Evolutionary conservation across 495 filamentous ascomycete species (phyloP), one percentile per base, ranked within the genome.

Genomic region (Xylaria sp.): DNA sequence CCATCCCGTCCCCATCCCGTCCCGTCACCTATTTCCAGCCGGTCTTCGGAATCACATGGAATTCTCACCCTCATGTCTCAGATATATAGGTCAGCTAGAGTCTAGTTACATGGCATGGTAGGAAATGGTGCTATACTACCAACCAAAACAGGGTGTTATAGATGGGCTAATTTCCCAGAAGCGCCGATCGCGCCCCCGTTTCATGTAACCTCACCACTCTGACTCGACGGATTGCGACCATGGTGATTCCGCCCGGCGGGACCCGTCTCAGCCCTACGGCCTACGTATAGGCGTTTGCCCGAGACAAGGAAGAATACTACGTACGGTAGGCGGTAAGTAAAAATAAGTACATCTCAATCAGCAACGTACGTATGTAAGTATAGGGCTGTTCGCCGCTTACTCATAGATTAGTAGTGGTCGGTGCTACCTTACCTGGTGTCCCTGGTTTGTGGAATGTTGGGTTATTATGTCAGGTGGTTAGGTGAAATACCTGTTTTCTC

Each of bases 201-300:
- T 7, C 48, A 11, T 46, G 48, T 52, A 24, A 24, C 21, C 21
- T 26, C 2, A 52, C 21, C 9, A 46, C 0, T 5, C 1, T 46
- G 21, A 11, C 48, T 52, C 48, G 48, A 26, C 21, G 48, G 48
- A 52, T 52, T 52, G 21, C 48, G 9, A 52, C 48, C 5, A 1
- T 52, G 11, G 21, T 17, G n/a, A 48, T 48, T n/a, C n/a, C 48
- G 48, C 48, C 48, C 21, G 48, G 48, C 48, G 48, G 48, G 48
- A 12, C n/a, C 8, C n/a, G n/a, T 50, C 46, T 50, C 48, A 52
- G 48, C 48, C 48, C 48, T 52, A 52, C 48, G 26, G 48, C 48
- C 48, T 24, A 26, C 48, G 48, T n/a, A 11, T 52, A 26, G 48
- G 48, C 21, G 48, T 2, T 46, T 52, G 9, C 48, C 48, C 48